Percentiles rank a stretch among this genome's conserved stretches.
Conservation (phyloP, 2,329 filamentous ascomycete genomes). For the Aspergillus nomiae region DNA sequence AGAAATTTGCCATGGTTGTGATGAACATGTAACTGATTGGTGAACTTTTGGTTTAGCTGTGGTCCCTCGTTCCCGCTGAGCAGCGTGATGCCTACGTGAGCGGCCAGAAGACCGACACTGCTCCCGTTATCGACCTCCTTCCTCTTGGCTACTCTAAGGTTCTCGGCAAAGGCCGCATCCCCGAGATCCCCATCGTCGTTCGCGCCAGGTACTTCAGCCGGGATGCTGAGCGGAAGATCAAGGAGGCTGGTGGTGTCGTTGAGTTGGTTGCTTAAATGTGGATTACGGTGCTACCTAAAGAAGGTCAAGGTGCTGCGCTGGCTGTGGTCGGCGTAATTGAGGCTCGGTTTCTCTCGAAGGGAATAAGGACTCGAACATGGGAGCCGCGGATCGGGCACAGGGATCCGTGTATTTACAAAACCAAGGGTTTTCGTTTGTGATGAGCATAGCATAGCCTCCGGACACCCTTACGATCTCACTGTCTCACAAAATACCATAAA, state of each 20-base stretch:
- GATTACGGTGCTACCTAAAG: slow-evolving; percentile 27
- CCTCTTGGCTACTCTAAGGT: slow-evolving; percentile 98
- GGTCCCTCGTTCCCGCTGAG: slow-evolving; percentile 91
- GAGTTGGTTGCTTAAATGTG: slow-evolving; percentile 84
- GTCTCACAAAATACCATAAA: slow-evolving; percentile 40
- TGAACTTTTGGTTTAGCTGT: slow-evolving; percentile 64
- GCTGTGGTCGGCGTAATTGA: slow-evolving; percentile 34
- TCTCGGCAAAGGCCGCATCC: slow-evolving; percentile 95
- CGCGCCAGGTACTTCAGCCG: slow-evolving; percentile 93
- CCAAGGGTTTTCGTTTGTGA: slow-evolving; percentile 40
- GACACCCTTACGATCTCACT: slow-evolving; percentile 41
- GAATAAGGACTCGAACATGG: slow-evolving; percentile 33
- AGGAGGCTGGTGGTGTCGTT: slow-evolving; percentile 91
- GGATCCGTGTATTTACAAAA: slow-evolving; percentile 36
- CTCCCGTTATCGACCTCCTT: slow-evolving; percentile 96
- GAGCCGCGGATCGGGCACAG: slow-evolving; percentile 30
- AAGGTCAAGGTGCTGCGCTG: slow-evolving; percentile 32
- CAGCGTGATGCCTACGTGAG: slow-evolving; percentile 88
- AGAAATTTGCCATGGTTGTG: neutral
- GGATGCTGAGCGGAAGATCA: slow-evolving; percentile 98
- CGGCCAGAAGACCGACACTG: slow-evolving; percentile 81
- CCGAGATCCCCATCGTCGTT: slow-evolving; percentile 89
- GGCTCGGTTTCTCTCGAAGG: slow-evolving; percentile 30
- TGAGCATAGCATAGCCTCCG: slow-evolving; percentile 38
- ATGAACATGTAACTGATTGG: slow-evolving; percentile 17